Evolutionary conservation across 257 asterid species (phyloP), one percentile per base, ranked within the genome.

Genomic region (Ligustrum vulgare): DNA sequence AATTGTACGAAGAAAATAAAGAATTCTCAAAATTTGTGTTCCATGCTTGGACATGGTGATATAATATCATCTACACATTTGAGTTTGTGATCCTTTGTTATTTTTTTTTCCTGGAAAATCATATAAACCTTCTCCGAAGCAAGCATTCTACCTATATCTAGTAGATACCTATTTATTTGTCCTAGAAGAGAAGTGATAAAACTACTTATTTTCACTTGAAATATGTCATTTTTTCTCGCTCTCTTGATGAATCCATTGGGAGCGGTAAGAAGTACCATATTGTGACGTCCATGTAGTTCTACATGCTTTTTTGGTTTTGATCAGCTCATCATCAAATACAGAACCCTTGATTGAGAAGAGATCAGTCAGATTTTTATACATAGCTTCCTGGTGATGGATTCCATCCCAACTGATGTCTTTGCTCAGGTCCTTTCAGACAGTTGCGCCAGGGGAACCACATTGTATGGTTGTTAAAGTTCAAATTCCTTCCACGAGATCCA

Each of bases 291-390:
- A 22, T 62, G 31, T 25, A 22, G 32, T 25, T 63, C 70, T 82
- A 75, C 47, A 62, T 34, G 72, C 25, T 70, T 8, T 32, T 58
- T 80, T 82, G 34, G 32, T 58, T 45, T 64, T 77, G 75, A 84
- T 73, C 43, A 86, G 75, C 77, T 71, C 82, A 4, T 11, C 39
- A 67, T n/a, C n/a, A n/a, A n/a, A n/a, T n/a, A n/a, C n/a, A 82
- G 75, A 72, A 86, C 72, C 84, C 90, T 67, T 84, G 80, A 41
- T 76, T 72, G 81, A 82, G 81, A 84, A 84, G 33, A 84, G 87
- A 76, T 79, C 64, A 34, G 85, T 63, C 13, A 84, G 35, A 36
- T 84, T 75, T 74, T 62, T 54, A 36, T 86, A 74, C 90, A 84
- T 82, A 13, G 83, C 73, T 69, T 80, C 87, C 4, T 86, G 80